phyloP scores from a whole-genome alignment of 176 grass and related monocot genomes.

The Dendrocalamus sinicus region DNA sequence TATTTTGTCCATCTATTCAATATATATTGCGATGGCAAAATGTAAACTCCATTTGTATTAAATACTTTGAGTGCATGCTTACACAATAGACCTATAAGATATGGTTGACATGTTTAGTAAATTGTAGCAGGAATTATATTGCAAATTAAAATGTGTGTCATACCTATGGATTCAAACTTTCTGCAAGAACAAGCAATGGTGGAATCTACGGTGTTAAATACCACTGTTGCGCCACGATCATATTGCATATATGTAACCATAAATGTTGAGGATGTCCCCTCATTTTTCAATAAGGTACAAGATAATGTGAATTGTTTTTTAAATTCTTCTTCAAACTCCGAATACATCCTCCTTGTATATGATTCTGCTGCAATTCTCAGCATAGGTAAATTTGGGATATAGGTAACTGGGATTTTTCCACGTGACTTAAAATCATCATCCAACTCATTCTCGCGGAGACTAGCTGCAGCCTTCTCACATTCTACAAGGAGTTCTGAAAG shows the following conservation, averaged over 20 bases:
- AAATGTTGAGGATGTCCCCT: neutral
- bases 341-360: no score
- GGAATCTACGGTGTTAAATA: neutral
- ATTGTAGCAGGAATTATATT: neutral
- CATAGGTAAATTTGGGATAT: no score
- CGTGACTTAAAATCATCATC: no score
- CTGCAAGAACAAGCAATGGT: slow-evolving; percentile 51
- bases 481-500: no score
- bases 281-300: slow-evolving; percentile 42
- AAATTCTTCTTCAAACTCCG: slow-evolving; percentile 25
- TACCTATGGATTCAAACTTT: slow-evolving; percentile 36
- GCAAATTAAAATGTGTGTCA: neutral
- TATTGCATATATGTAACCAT: no score
- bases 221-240: slow-evolving; percentile 29
- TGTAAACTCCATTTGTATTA: slow-evolving; percentile 48
- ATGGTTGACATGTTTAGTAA: neutral
- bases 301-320: slow-evolving; percentile 49
- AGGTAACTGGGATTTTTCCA: no score
- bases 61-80: slow-evolving; percentile 62
- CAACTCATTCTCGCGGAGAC: no score
- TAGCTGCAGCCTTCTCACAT: no score
- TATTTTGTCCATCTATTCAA: slow-evolving; percentile 63
- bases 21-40: slow-evolving; percentile 54
- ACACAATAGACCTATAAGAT: slow-evolving; percentile 48
- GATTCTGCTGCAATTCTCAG: no score